phyloP scores from a whole-genome alignment of 805 yeast species.

The Pichia cabralensis region DNA sequence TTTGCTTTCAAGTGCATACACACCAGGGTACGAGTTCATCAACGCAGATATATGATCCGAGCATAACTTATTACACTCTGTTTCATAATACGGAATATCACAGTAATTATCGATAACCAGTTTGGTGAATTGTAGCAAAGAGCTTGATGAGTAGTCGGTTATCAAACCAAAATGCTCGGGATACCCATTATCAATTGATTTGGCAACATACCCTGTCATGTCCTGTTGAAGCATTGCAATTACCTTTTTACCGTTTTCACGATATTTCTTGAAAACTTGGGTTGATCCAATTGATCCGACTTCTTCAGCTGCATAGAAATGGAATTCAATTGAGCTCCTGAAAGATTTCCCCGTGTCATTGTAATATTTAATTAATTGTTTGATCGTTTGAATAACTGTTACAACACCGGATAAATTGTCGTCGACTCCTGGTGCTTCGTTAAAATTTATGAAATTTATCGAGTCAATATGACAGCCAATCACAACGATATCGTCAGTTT shows the following conservation, averaged over 20 bases:
- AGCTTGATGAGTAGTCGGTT: conserved; percentile 52
- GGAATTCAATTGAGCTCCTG: conserved; percentile 76
- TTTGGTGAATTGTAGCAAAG: conserved; percentile 52
- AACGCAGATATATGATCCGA: conserved; percentile 87
- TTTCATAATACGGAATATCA: conserved; percentile 58
- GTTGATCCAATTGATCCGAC: conserved; percentile 82
- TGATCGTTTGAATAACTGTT: conserved; percentile 65
- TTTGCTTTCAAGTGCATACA: conserved; percentile 73
- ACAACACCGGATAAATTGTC: conserved; percentile 89
- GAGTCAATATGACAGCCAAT: conserved; percentile 91
- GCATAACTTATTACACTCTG: conserved; percentile 85
- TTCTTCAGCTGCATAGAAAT: conserved; percentile 93
- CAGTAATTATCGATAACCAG: conserved; percentile 53
- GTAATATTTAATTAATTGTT: conserved; percentile 35
- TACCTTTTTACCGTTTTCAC: conserved; percentile 37
- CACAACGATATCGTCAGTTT: conserved; percentile 40
- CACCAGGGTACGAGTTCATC: conserved; percentile 74
- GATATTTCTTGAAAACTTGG: conserved; percentile 57
- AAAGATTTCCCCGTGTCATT: conserved; percentile 14
- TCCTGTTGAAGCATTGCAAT: conserved; percentile 89
- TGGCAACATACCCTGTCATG: conserved; percentile 74
- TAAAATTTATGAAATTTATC: conserved; percentile 51
- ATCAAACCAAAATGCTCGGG: conserved; percentile 74
- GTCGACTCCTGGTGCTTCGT: conserved; percentile 90
- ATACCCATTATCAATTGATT: conserved; percentile 36